Percentiles rank a stretch among this genome's conserved stretches.
Conservation (phyloP, 2,329 filamentous ascomycete genomes). For the Fusarium tupiense region DNA sequence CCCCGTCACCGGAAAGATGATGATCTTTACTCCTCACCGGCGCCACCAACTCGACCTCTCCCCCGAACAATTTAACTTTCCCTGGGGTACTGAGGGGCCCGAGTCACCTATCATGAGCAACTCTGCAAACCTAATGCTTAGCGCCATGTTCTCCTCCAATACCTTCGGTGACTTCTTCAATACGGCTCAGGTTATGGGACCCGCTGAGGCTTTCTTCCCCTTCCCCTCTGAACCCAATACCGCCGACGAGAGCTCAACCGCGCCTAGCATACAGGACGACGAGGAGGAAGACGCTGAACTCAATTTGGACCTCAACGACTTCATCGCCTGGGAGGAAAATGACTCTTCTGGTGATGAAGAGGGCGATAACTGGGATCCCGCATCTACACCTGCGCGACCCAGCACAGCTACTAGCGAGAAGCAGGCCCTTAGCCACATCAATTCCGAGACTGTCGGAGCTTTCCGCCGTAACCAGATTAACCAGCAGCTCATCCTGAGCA, state of each 20-base stretch:
- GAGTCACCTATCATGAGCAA: constrained; percentile 70
- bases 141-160: constrained; percentile 70
- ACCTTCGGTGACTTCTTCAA: constrained; percentile 67
- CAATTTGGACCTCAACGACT: constrained; percentile 74
- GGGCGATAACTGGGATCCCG: constrained; percentile 59
- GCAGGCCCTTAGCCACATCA: constrained; percentile 67
- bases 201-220: constrained; percentile 80
- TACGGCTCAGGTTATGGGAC: constrained; percentile 74
- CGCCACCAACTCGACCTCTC: constrained; percentile 62
- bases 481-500: constrained; percentile 68
- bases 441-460: constrained; percentile 75
- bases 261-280: constrained; percentile 53
- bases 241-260: constrained; percentile 58
- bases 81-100: constrained; percentile 55
- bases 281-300: constrained; percentile 73
- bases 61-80: constrained; percentile 64
- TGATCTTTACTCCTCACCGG: constrained; percentile 68
- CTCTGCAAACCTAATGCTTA: constrained; percentile 81
- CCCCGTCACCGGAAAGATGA: constrained; percentile 67
- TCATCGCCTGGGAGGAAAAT: constrained; percentile 73
- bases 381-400: constrained; percentile 62
- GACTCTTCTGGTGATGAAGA: constrained; percentile 69
- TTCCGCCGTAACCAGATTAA: constrained; percentile 78
- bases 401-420: constrained; percentile 60
- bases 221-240: constrained; percentile 69